phyloP scores from a whole-genome alignment of 768 basidiomycete species.

The Trametes maxima region DNA sequence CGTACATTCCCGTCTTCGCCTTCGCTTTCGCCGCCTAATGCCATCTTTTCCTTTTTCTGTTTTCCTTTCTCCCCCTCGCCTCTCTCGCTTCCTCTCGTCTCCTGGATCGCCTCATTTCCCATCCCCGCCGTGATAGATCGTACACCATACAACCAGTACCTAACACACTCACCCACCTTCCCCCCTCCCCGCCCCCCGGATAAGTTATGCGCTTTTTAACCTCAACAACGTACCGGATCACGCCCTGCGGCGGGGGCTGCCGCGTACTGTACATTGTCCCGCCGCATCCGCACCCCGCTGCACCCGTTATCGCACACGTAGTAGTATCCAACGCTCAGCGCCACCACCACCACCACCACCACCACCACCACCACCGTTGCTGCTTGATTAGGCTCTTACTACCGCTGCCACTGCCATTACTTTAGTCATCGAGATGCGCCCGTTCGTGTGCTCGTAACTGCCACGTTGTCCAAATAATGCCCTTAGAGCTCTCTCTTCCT shows the following conservation, averaged over 20 bases:
- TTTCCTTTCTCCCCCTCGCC: neutral
- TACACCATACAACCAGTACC: neutral
- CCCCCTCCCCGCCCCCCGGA: neutral
- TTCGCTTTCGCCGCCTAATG: neutral
- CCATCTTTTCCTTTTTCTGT: neutral
- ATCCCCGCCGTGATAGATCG: no score
- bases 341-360: no score
- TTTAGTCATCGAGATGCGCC: neutral
- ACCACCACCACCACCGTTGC: no score
- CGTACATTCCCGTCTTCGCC: neutral
- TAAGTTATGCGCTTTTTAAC: conserved; percentile 21
- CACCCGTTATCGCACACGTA: neutral
- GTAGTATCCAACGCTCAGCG: no score
- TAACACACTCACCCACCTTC: no score
- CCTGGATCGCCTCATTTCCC: neutral
- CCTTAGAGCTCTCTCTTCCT: neutral
- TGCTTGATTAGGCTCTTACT: no score
- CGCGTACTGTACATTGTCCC: conserved; percentile 2
- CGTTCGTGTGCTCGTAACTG: conserved; percentile 1
- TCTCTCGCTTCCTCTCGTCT: neutral
- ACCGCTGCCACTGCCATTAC: neutral
- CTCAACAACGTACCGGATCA: neutral
- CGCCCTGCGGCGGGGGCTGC: neutral
- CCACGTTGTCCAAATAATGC: conserved; percentile 4
- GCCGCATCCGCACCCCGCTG: neutral